Base-by-base conservation (phyloP, 2,329 filamentous ascomycete species). In the Colletotrichum echinochloae region DNA sequence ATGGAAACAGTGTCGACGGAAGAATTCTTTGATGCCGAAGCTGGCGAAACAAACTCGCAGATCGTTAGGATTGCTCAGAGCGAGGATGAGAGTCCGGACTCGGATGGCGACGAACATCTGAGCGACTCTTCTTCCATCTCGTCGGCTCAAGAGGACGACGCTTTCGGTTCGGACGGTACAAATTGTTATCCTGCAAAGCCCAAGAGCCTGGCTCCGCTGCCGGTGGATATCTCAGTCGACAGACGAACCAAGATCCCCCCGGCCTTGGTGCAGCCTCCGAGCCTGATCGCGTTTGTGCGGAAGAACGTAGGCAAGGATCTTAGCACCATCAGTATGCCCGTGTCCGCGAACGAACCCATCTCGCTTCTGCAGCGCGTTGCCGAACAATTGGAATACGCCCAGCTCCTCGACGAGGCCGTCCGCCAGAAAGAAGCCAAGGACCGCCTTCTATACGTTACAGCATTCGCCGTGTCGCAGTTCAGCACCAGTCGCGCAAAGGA, bases 291-390 rank as follows among this genome's bases (percentile, higher is more conserved):
- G 0, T 97, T 98, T 79, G 87, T 98, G 39, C 91, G 96, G 74
- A 99, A 98, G 81, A 99, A 99, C 75, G 96, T 98, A 12, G 96
- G 96, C 78, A 99, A 99, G 81, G 96, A 99, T 80, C 85, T 99
- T 59, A 97, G 94, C 71, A 97, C 94, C 3, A 97, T 99, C 74
- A 95, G 94, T 57, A 98, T 98, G 95, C 96, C 96, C 0, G 96
- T 98, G 1, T 97, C 95, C 5, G 91, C 95, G 30, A 99, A 99
- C 80, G 96, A 99, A 79, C 96, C 96, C 0, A 89, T 91, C 1
- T 98, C 95, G 0, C 83, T 97, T 14, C 85, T 98, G 6, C 96
- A 99, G 79, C 92, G 95, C 71, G 88, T 95, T 5, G 92, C 95
- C 0, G 96, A 99, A 80, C 92, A 95, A 77, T 81, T 98, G 57